These are phyloP conservation scores for Drechslera avenae DNA, from an alignment of 2,329 filamentous ascomycete genomes.

Conservation along the genomic window DNA sequence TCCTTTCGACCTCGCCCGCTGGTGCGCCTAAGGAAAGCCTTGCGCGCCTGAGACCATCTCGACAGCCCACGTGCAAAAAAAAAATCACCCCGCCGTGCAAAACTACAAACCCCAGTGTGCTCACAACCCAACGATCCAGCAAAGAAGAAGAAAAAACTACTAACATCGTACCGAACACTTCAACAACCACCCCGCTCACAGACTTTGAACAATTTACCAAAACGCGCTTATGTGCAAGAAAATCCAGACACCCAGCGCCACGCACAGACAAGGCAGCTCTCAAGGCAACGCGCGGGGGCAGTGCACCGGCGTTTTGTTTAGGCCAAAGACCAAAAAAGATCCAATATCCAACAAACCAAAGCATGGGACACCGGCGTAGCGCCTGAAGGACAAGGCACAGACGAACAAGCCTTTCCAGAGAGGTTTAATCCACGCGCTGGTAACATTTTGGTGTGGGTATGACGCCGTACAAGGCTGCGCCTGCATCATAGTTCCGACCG, in stretches of 20 bases:
- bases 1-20: neutral
- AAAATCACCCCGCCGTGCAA: neutral
- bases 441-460: neutral
- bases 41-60: neutral
- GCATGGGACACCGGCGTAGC: neutral
- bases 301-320: no score
- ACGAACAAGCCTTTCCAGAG: slow-evolving; percentile 1
- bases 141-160: no score
- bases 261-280: no score
- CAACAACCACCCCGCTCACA: no score
- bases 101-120: no score
- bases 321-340: neutral
- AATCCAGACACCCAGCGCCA: no score
- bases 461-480: slow-evolving; percentile 9
- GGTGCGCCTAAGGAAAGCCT: neutral
- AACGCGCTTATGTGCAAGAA: neutral
- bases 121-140: neutral
- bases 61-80: neutral
- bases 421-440: slow-evolving; percentile 9
- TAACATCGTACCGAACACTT: no score
- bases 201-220: neutral
- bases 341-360: neutral
- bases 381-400: neutral
- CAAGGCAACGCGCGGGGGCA: no score
- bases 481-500: neutral